Percentiles rank a stretch among this genome's conserved stretches.
These are phyloP conservation scores for Protostelium mycophagum DNA, from an alignment of 78 protist species.

Conservation along the genomic window DNA sequence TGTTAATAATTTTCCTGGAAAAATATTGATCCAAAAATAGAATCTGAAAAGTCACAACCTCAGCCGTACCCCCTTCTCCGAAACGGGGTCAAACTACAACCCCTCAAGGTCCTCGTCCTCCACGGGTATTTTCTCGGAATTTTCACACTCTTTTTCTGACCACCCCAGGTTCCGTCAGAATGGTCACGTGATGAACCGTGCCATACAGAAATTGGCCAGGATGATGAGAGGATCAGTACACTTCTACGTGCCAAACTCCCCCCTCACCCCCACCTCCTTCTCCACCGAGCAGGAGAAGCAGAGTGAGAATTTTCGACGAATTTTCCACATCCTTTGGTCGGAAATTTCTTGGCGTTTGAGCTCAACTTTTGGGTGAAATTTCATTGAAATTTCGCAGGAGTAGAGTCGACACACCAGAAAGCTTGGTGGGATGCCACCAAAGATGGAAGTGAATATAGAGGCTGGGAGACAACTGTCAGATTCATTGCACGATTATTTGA, in stretches of 20 bases:
- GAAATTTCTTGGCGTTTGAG: no score
- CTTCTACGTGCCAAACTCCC: neutral
- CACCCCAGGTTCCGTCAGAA: neutral
- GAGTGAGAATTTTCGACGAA: neutral
- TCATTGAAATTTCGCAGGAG: no score
- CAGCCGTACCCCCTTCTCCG: neutral
- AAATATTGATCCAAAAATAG: no score
- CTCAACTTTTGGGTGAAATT: no score
- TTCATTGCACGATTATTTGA: conserved; percentile 6
- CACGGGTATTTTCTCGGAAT: neutral
- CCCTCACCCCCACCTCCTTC: neutral
- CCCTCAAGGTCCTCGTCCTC: neutral
- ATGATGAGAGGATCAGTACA: neutral
- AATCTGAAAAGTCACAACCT: no score
- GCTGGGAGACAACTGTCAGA: conserved; percentile 10
- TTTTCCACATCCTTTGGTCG: neutral
- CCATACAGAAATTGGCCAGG: neutral
- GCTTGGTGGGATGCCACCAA: conserved; percentile 17
- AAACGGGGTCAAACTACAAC: neutral
- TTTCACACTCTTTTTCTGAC: neutral
- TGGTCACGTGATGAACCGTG: neutral
- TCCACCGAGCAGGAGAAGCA: neutral
- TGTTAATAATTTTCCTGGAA: neutral
- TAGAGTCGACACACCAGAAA: conserved; percentile 1
- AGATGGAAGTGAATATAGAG: conserved; percentile 9